Evolutionary conservation across 1,284 basidiomycete species (phyloP), one percentile per base, ranked within the genome.

Genomic region (Sporisorium exsertum): DNA sequence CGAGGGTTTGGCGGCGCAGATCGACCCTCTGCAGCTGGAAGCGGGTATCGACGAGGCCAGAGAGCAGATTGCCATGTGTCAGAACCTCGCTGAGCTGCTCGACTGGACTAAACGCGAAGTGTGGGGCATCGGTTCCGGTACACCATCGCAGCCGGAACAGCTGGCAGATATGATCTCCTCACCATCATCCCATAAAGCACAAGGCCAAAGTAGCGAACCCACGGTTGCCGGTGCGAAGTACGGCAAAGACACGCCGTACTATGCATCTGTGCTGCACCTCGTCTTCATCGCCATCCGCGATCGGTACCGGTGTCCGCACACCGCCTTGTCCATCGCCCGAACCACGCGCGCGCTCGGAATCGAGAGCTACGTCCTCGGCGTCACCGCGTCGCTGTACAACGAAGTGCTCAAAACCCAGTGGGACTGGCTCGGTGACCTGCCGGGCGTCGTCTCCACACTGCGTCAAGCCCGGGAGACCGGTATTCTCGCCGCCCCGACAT

Each of bases 381-480:
- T 80, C 33, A 84, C 82, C 3, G 72, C 76, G 16, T 55, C 67
- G 13, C 65, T 84, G 4, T 81, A 72, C 64, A 79, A 78, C 56
- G 81, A 84, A 54, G 68, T 81, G 8, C 55, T 83, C 50, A 69
- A 74, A 35, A 82, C 81, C 1, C 69, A 79, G 29, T 83, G 80
- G 80, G 58, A 77, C 33, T 76, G 66, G 43, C 52, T 82, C 2
- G 64, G 75, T 13, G 82, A 83, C 55, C 37, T 79, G 13, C 54
- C 59, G 13, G 77, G 69, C 5, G 67, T 70, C 3, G 59, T 64
- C 1, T 26, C 47, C 3, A 64, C 67, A 9, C 33, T 80, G 1
- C 54, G 64, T 5, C 61, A 68, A 35, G 79, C 79, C 3, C 52
- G 72, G 5, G 77, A 68, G n/a, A 74, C 66, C 0, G 79, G 79